Percentiles rank a stretch among this genome's conserved stretches.
Conservation (phyloP, 768 basidiomycete species). For the Stropharia rugosoannulata region DNA sequence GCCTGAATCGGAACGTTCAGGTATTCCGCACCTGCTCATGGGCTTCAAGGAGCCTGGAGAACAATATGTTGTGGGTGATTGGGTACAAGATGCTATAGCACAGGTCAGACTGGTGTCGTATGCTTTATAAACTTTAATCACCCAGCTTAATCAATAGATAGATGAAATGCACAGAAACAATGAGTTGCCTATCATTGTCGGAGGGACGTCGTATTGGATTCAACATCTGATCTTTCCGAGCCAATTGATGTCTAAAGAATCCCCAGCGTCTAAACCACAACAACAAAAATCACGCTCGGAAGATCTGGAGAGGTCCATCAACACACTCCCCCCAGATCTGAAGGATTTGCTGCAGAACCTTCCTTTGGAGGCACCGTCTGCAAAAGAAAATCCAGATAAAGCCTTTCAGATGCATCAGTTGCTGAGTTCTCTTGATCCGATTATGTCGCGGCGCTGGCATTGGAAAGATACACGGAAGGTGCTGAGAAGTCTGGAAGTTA, state of each 20-base stretch:
- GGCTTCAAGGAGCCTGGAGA: slow-evolving; percentile 84
- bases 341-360: slow-evolving; percentile 52
- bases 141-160: slow-evolving; percentile 48
- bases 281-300: slow-evolving; percentile 26
- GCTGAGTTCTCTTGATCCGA: slow-evolving; percentile 66
- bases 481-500: slow-evolving; percentile 71
- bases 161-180: slow-evolving; percentile 62
- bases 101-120: slow-evolving; percentile 51
- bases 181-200: slow-evolving; percentile 85
- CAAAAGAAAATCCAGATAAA: slow-evolving; percentile 46
- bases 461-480: slow-evolving; percentile 96
- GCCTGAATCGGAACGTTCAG: slow-evolving; percentile 68
- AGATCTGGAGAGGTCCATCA: slow-evolving; percentile 40
- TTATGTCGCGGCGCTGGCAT: slow-evolving; percentile 85
- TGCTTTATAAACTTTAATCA: slow-evolving; percentile 1
- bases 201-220: slow-evolving; percentile 97
- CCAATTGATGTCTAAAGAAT: slow-evolving; percentile 45
- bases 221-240: slow-evolving; percentile 93
- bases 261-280: not conserved
- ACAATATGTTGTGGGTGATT: slow-evolving; percentile 85
- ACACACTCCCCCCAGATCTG: slow-evolving; percentile 45
- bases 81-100: slow-evolving; percentile 79
- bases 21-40: slow-evolving; percentile 88
- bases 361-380: slow-evolving; percentile 59
- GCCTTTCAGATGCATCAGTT: slow-evolving; percentile 69